A percentile compares a stretch with the other conserved stretches of the same genome.
Evolutionary conservation across 148 eudicot genomes (phyloP).

Genomic region (Rhododendron kiyosumense): DNA sequence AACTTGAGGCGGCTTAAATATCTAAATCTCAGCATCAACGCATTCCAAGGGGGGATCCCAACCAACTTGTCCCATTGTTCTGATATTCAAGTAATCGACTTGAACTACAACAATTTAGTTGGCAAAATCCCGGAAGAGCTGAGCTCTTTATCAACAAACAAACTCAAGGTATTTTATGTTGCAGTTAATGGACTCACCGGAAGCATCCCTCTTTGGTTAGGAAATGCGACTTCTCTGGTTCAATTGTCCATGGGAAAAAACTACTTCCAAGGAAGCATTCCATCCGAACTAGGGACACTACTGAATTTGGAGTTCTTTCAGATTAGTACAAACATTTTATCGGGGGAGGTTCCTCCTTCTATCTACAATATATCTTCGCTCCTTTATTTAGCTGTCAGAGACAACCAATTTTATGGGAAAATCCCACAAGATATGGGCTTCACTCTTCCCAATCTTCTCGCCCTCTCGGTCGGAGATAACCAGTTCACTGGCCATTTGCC

Average conservation of each 20-base stretch:
- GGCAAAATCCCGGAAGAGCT: not conserved
- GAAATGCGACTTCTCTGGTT: not conserved
- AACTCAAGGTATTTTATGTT: not conserved
- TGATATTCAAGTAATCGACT: no score
- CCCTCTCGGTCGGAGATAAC: conserved; percentile 5
- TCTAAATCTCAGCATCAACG: no score
- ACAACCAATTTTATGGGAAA: not conserved
- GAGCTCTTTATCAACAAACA: not conserved
- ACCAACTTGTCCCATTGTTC: no score
- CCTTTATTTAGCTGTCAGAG: not conserved
- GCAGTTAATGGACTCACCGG: not conserved
- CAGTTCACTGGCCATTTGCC: conserved; percentile 12
- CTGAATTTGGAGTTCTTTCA: not conserved
- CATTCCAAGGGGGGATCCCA: no score
- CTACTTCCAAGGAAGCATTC: not conserved
- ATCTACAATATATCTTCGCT: not conserved
- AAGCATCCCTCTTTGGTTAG: not conserved
- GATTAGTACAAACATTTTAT: not conserved
- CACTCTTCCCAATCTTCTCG: conserved; percentile 14
- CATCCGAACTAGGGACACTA: not conserved
- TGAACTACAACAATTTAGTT: not conserved
- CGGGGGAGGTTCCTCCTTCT: not conserved
- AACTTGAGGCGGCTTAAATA: no score
- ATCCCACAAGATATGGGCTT: not conserved
- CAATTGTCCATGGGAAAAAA: not conserved